phyloP scores from a whole-genome alignment of 345 rosid species.

The Dimocarpus longan region DNA sequence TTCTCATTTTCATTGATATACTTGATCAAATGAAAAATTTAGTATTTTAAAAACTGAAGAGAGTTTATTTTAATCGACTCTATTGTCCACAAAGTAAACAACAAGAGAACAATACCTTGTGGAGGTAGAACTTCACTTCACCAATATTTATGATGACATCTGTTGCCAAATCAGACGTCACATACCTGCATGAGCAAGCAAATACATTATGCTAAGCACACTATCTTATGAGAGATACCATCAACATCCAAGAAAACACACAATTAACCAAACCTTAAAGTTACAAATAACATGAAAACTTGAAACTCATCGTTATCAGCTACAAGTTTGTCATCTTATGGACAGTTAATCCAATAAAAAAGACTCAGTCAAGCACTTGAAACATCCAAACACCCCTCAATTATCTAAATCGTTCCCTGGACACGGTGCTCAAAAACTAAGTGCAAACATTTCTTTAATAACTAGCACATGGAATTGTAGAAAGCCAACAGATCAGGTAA shows the following conservation, averaged over 20 bases:
- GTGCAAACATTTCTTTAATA: neutral
- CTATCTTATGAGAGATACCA: constrained; percentile 2
- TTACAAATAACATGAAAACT: too few relatives aligned
- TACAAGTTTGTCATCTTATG: neutral
- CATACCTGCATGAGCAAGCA: constrained; percentile 53
- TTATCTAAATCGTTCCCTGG: neutral
- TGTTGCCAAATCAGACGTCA: constrained; percentile 69
- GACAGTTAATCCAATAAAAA: neutral
- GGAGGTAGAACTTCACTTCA: constrained; percentile 81
- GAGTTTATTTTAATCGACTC: neutral
- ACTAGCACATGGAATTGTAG: neutral
- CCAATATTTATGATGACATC: constrained; percentile 71
- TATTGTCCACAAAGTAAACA: neutral
- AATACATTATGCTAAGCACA: constrained; percentile 24
- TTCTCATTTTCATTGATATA: neutral
- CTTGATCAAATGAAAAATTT: neutral
- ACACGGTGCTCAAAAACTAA: neutral
- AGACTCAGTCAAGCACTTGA: neutral
- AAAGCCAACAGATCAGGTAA: neutral
- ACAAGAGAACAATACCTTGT: constrained; percentile 55
- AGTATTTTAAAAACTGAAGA: neutral
- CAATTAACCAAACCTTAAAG: neutral
- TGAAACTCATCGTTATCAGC: too few relatives aligned
- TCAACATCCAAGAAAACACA: neutral
- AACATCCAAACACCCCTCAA: neutral